Percentiles rank a stretch among this genome's conserved stretches.
phyloP scores from a whole-genome alignment of 176 grass and related monocot genomes.

The Ampelocalamus luodianensis region DNA sequence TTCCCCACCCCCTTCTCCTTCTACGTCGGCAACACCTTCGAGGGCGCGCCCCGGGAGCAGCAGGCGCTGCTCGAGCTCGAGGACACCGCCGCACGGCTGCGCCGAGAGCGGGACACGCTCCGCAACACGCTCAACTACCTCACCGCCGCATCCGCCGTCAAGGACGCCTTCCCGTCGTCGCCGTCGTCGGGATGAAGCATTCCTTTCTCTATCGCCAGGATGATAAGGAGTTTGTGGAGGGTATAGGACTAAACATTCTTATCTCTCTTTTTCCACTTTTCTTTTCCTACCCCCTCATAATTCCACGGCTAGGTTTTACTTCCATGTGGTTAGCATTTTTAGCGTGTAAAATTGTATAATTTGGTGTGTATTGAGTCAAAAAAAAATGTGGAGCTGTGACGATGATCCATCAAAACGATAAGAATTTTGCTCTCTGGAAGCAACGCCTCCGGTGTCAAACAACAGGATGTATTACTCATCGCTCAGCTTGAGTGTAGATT shows the following conservation, averaged over 20 bases:
- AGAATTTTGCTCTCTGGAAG: slow-evolving; percentile 46
- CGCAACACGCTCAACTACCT: slow-evolving; percentile 98
- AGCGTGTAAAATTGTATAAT: slow-evolving; percentile 62
- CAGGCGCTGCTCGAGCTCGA: slow-evolving; percentile 96
- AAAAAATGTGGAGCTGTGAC: slow-evolving; percentile 25
- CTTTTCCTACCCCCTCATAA: neutral
- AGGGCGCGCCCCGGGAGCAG: slow-evolving; percentile 85
- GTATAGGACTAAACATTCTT: slow-evolving; percentile 50
- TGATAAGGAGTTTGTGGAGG: slow-evolving; percentile 49
- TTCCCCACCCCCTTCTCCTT: slow-evolving; percentile 99
- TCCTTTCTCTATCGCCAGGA: slow-evolving; percentile 2
- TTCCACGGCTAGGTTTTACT: slow-evolving; percentile 44
- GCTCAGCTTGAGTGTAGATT: slow-evolving; percentile 8
- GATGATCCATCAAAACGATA: slow-evolving; percentile 28
- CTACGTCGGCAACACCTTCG: slow-evolving; percentile 93
- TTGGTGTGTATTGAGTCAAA: slow-evolving; percentile 32
- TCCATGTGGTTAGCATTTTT: slow-evolving; percentile 43
- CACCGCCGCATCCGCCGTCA: slow-evolving; percentile 92
- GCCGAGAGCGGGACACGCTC: slow-evolving; percentile 85
- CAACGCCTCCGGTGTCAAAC: neutral
- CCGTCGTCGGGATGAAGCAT: slow-evolving; percentile 55
- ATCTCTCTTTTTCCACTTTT: slow-evolving; percentile 28
- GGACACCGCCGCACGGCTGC: slow-evolving; percentile 81
- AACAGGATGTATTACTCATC: slow-evolving; percentile 5
- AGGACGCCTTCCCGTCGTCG: slow-evolving; percentile 84